Evolutionary conservation across 208 protist species (phyloP).

Genomic region (Leishmania martiniquensis): DNA sequence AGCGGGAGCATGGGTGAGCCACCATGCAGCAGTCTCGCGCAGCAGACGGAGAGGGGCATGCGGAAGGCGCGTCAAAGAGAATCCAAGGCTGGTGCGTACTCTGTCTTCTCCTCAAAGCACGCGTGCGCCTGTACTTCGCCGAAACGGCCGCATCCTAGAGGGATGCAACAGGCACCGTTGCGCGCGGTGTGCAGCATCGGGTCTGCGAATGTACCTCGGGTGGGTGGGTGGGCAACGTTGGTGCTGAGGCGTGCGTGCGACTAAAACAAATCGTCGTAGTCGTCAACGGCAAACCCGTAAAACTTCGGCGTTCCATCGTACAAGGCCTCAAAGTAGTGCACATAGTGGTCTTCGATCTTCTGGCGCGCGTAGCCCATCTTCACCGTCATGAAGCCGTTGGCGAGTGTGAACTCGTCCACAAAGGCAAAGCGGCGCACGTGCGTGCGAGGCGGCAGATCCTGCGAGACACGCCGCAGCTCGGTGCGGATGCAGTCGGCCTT

Average conservation of each 20-base stretch:
- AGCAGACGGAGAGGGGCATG: background rate
- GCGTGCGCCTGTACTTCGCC: background rate
- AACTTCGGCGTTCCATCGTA: conserved; percentile 93
- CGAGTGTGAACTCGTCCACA: conserved; percentile 90
- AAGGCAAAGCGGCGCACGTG: conserved; percentile 91
- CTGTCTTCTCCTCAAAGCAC: background rate
- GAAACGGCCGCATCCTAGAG: background rate
- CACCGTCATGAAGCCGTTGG: conserved; percentile 90
- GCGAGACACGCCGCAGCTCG: conserved; percentile 80
- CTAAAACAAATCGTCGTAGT: conserved; percentile 93
- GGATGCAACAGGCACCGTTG: background rate
- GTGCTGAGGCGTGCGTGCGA: background rate
- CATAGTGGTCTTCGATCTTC: conserved; percentile 88
- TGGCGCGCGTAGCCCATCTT: conserved; percentile 88
- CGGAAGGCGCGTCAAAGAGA: background rate
- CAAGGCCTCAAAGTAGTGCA: conserved; percentile 90
- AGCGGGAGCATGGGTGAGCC: background rate
- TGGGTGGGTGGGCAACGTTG: background rate
- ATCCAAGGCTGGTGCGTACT: background rate
- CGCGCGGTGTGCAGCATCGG: background rate
- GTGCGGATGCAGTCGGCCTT: conserved; percentile 90
- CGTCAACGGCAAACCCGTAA: conserved; percentile 91
- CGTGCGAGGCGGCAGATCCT: conserved; percentile 74
- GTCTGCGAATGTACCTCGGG: background rate
- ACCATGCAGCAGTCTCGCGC: background rate